A percentile compares a stretch with the other conserved stretches of the same genome.
Conservation (phyloP, 2,329 filamentous ascomycete genomes). For the Zymoseptoria ardabiliae region DNA sequence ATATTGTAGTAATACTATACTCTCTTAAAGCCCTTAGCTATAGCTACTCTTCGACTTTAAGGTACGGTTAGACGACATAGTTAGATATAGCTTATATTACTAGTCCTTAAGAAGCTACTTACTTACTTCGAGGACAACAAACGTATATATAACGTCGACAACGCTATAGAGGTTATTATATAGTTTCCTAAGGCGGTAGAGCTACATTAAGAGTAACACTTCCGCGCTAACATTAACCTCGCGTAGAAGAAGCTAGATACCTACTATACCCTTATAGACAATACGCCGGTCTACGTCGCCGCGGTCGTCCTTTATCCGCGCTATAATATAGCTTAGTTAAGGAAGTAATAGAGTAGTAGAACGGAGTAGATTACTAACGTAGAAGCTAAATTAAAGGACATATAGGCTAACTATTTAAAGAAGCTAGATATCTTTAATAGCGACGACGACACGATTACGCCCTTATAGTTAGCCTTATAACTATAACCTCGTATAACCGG, state of each 20-base stretch:
- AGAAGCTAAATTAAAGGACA: not conserved
- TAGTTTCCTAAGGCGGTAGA: not conserved
- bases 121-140: not conserved
- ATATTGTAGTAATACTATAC: too few species aligned
- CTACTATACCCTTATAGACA: constrained; percentile 1
- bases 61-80: not conserved
- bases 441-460: too few species aligned
- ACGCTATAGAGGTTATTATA: not conserved
- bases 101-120: not conserved
- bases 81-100: not conserved
- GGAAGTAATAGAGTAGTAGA: not conserved
- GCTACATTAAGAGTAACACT: not conserved
- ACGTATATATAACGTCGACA: not conserved
- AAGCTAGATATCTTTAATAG: not conserved
- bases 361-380: not conserved
- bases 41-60: not conserved
- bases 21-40: not conserved
- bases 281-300: not conserved
- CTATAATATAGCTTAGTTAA: not conserved
- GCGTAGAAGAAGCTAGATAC: constrained; percentile 3
- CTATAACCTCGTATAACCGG: not conserved
- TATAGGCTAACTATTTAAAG: not conserved
- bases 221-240: constrained; percentile 1
- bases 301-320: constrained; percentile 1
- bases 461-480: not conserved